These are phyloP conservation scores for Aspergillus jensenii DNA, from an alignment of 2,329 filamentous ascomycete species.

Conservation along the genomic window DNA sequence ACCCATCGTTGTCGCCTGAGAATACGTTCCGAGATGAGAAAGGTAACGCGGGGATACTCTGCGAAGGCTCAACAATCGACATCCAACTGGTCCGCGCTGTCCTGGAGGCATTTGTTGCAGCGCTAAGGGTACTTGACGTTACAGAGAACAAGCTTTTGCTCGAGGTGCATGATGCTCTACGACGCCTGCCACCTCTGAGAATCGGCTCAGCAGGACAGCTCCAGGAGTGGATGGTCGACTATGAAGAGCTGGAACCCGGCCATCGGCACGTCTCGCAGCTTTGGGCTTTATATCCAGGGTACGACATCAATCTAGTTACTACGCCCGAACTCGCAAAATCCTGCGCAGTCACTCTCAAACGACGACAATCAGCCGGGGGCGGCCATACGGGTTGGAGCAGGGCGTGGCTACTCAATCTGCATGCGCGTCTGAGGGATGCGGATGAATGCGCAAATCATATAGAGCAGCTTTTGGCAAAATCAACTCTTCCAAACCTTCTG, in stretches of 20 bases:
- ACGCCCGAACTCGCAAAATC: constrained; percentile 34
- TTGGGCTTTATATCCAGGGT: constrained; percentile 49
- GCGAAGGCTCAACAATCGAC: constrained; percentile 50
- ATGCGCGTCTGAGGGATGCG: constrained; percentile 46
- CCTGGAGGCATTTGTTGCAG: constrained; percentile 32
- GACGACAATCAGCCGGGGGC: constrained; percentile 40
- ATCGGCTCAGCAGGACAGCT: constrained; percentile 27
- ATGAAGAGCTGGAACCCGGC: constrained; percentile 44
- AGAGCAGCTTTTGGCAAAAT: constrained; percentile 39
- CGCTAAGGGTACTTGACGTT: constrained; percentile 8
- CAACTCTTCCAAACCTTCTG: constrained; percentile 47
- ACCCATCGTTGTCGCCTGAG: constrained; percentile 30
- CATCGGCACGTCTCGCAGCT: constrained; percentile 54
- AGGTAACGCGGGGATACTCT: constrained; percentile 22
- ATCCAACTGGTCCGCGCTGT: constrained; percentile 45
- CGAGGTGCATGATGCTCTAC: constrained; percentile 10
- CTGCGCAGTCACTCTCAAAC: constrained; percentile 23
- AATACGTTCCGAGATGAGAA: constrained; percentile 28
- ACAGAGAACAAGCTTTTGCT: constrained; percentile 18
- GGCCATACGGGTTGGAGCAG: constrained; percentile 55
- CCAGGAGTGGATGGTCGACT: constrained; percentile 36
- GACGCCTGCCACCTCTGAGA: constrained; percentile 23
- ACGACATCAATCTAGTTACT: constrained; percentile 34
- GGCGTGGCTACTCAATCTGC: constrained; percentile 52
- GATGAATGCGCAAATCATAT: constrained; percentile 41